Percentiles rank a stretch among this genome's conserved stretches.
Evolutionary conservation across 2,329 filamentous ascomycete species (phyloP).

Genomic region (Alternaria tenuissima): DNA sequence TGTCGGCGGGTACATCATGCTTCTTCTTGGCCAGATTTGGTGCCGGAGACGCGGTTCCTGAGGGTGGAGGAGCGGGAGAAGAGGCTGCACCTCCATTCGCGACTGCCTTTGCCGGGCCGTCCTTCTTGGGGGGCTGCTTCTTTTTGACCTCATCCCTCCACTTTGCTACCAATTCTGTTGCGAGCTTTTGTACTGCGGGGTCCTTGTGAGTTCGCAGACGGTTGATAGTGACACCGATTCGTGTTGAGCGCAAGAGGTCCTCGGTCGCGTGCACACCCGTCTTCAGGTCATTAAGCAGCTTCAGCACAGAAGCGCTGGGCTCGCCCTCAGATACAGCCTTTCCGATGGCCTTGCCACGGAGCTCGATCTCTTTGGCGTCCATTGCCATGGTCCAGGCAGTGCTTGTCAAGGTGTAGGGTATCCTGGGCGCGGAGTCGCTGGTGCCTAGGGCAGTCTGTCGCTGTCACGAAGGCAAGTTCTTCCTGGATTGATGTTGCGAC

Average conservation of each 20-base stretch:
- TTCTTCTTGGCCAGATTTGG: constrained; percentile 64
- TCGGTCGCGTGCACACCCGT: constrained; percentile 84
- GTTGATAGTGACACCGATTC: constrained; percentile 88
- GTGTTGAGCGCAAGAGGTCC: constrained; percentile 88
- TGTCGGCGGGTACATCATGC: constrained; percentile 69
- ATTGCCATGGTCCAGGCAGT: constrained; percentile 56
- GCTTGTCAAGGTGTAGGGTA: not conserved
- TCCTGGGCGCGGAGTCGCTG: not conserved
- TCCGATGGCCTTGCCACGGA: constrained; percentile 78
- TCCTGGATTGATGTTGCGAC: constrained; percentile 12
- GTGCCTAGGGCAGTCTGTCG: not conserved
- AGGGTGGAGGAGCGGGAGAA: constrained; percentile 46
- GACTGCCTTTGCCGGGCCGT: constrained; percentile 30
- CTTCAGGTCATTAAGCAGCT: constrained; percentile 79
- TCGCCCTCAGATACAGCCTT: constrained; percentile 82
- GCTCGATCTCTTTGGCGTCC: constrained; percentile 82
- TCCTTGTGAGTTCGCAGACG: constrained; percentile 85
- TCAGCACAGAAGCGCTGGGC: constrained; percentile 73
- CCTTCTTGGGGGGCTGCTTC: constrained; percentile 41
- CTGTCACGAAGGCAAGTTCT: constrained; percentile 4
- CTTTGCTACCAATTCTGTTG: constrained; percentile 83
- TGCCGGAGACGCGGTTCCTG: constrained; percentile 54
- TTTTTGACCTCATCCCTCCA: constrained; percentile 82
- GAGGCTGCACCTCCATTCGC: constrained; percentile 38
- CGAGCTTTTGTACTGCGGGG: constrained; percentile 73